phyloP scores from a whole-genome alignment of 768 basidiomycete genomes.

The Aureoboletus auriporus region DNA sequence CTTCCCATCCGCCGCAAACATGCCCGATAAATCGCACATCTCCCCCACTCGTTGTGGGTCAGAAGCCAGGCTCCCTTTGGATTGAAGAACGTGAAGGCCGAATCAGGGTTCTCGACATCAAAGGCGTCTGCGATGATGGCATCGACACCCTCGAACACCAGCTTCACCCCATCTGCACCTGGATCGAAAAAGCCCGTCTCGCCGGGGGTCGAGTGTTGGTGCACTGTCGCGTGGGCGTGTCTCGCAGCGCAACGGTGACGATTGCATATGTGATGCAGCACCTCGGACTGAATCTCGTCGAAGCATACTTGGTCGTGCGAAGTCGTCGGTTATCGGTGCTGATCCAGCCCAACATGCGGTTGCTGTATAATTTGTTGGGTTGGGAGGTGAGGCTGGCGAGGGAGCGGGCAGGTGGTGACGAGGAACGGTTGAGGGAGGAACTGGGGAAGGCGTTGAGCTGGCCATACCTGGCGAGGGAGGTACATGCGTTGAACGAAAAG shows the following conservation, averaged over 20 bases:
- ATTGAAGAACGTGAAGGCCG: slow-evolving; percentile 84
- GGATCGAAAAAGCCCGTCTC: slow-evolving; percentile 83
- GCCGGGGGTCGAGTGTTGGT: slow-evolving; percentile 90
- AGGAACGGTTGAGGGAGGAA: slow-evolving; percentile 49
- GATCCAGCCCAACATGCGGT: slow-evolving; percentile 94
- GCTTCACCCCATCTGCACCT: slow-evolving; percentile 82
- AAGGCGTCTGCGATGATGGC: slow-evolving; percentile 93
- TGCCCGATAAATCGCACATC: slow-evolving; percentile 5
- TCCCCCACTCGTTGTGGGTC: slow-evolving; percentile 36
- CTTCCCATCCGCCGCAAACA: not conserved
- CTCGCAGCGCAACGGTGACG: slow-evolving; percentile 88
- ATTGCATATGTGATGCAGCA: slow-evolving; percentile 99
- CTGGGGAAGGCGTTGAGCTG: slow-evolving; percentile 70
- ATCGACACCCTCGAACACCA: slow-evolving; percentile 92
- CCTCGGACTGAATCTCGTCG: slow-evolving; percentile 77
- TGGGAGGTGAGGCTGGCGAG: slow-evolving; percentile 94
- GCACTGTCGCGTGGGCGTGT: slow-evolving; percentile 99
- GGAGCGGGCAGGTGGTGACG: slow-evolving; percentile 56
- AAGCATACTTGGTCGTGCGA: slow-evolving; percentile 91
- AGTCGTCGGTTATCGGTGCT: slow-evolving; percentile 85
- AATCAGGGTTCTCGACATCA: slow-evolving; percentile 88
- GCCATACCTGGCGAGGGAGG: slow-evolving; percentile 83
- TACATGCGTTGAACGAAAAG: slow-evolving; percentile 83
- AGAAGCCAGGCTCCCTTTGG: slow-evolving; percentile 73
- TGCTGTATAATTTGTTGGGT: slow-evolving; percentile 90